phyloP scores from a whole-genome alignment of 108 stramenopile genomes.

The Cylindrotheca fusiformis region DNA sequence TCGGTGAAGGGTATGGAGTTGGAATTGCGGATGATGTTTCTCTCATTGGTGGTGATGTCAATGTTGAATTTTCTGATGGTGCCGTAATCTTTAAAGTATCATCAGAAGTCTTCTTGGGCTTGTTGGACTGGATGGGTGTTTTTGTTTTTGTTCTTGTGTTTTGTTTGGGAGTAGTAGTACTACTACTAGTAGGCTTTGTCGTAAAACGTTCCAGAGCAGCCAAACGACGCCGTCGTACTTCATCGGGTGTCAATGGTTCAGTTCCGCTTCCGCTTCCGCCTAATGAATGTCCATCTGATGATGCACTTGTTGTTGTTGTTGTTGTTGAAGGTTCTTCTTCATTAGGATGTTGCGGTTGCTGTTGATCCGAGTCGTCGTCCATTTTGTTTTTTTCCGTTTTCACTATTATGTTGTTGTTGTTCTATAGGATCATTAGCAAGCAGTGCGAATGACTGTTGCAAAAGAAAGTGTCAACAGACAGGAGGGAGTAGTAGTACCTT shows the following conservation, averaged over 20 bases:
- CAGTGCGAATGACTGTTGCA: too few relatives aligned
- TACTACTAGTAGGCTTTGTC: background rate
- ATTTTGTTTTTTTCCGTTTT: too few relatives aligned
- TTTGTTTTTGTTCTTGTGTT: background rate
- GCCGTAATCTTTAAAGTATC: too few relatives aligned
- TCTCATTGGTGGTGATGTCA: background rate
- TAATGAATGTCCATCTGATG: background rate
- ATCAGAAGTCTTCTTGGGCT: background rate
- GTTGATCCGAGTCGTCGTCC: too few relatives aligned
- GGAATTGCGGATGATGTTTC: background rate
- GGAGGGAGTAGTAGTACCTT: too few relatives aligned
- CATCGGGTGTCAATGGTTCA: background rate
- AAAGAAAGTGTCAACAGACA: too few relatives aligned
- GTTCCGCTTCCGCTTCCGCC: background rate
- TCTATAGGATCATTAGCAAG: too few relatives aligned
- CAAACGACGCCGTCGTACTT: background rate
- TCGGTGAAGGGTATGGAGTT: background rate
- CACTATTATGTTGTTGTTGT: too few relatives aligned
- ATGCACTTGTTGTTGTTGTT: too few relatives aligned
- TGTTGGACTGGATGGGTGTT: background rate
- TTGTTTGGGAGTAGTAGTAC: background rate
- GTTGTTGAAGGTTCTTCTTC: too few relatives aligned
- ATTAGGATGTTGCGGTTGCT: too few relatives aligned
- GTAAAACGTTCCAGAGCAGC: background rate
- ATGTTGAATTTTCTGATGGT: background rate